These are phyloP conservation scores for Musa beccarii DNA, from an alignment of 176 grass and related monocot species.

Conservation along the genomic window DNA sequence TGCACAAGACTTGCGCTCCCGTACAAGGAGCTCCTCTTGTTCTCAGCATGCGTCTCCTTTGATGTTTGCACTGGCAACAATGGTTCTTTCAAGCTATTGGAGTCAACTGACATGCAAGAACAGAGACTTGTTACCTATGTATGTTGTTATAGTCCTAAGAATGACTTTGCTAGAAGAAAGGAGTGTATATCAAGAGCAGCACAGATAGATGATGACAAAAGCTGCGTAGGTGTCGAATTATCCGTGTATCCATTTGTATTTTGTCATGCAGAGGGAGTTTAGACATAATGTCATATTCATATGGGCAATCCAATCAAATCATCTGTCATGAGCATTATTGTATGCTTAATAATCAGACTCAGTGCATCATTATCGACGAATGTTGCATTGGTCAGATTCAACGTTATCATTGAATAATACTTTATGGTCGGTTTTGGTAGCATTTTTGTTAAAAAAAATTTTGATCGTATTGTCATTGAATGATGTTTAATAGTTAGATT, in stretches of 20 bases:
- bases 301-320: too few species aligned
- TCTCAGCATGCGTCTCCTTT: conserved; percentile 42
- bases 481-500: too few species aligned
- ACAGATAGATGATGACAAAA: conserved; percentile 52
- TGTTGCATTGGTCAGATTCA: too few species aligned
- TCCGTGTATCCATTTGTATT: conserved; percentile 29
- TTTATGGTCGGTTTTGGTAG: too few species aligned
- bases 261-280: too few species aligned
- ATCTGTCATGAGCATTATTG: too few species aligned
- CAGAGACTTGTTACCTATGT: conserved; percentile 33
- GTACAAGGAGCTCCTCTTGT: conserved; percentile 49
- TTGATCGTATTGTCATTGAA: too few species aligned
- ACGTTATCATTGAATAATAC: too few species aligned
- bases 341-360: too few species aligned
- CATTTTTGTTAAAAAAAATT: too few species aligned
- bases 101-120: conserved; percentile 38
- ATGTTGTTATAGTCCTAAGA: conserved; percentile 37
- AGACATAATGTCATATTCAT: too few species aligned
- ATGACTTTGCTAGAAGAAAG: conserved; percentile 27
- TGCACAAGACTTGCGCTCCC: conserved; percentile 49
- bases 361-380: too few species aligned
- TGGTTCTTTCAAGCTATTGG: conserved; percentile 49
- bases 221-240: conserved; percentile 26
- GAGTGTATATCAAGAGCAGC: conserved; percentile 51
- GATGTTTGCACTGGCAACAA: conserved; percentile 37